Evolutionary conservation across 306 rosid species (phyloP), one percentile per base, ranked within the genome.

Genomic region (Vigna reflexopilosa): DNA sequence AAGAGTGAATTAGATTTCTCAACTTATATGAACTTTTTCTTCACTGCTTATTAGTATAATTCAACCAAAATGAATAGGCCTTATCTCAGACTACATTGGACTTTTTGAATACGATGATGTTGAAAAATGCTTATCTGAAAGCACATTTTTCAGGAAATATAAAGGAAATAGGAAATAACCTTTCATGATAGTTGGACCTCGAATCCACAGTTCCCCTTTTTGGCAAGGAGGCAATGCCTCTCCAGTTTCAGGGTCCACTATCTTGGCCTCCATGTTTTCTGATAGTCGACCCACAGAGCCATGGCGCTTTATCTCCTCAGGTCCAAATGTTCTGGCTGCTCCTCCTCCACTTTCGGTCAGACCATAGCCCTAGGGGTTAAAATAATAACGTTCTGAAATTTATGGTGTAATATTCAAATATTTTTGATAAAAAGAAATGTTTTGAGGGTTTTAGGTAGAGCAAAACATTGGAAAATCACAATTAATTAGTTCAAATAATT

Each of bases 141-240:
- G 50, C n/a, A 42, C 11, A 70, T 4, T 76, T 77, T 1, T 13
- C 14, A n/a, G 17, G 15, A n/a, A 67, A 55, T 45, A 0, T 34
- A 67, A 40, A 26, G 30, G 55, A 71, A 34, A 68, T 16, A 55
- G 19, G 11, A 55, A 4, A 51, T 32, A 22, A 87, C 97, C 93
- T 81, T 88, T 86, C 98, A 95, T 95, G 76, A 95, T 59, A 11
- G 89, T 77, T 47, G 98, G 97, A 59, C 98, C 98, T 75, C 97
- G 84, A 48, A 95, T 49, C 98, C 97, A 92, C 3, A 95, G 89
- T 81, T 95, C 98, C 6, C 98, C 98, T 74, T 13, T 83, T 22
- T 79, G 90, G 17, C 89, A 87, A 52, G 98, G 97, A 71, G 87
- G 82, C 67, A 95, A 87, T 1, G 91, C 77, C 68, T 89, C 86